phyloP scores from a whole-genome alignment of 352 stramenopile genomes.

The Pythium myriotylum region DNA sequence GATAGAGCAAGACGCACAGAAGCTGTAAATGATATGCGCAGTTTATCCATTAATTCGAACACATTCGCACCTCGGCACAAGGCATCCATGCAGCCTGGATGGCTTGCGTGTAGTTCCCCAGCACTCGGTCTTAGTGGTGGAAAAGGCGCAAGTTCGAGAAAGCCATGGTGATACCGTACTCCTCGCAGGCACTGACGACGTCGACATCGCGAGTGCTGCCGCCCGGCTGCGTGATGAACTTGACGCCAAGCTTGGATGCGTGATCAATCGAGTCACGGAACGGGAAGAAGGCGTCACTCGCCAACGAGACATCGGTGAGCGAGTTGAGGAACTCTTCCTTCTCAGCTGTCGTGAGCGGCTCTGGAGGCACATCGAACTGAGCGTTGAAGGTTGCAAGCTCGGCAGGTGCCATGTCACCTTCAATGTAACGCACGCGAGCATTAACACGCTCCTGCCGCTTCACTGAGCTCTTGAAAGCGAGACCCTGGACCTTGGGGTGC shows the following conservation, averaged over 20 bases:
- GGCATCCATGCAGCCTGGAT: too few species aligned
- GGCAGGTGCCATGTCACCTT: conserved; percentile 97
- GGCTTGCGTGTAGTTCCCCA: conserved; percentile 2
- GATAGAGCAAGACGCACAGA: conserved; percentile 24
- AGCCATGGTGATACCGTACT: conserved; percentile 99
- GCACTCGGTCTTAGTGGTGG: conserved; percentile 93
- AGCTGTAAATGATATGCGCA: neutral
- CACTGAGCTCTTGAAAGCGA: conserved; percentile 97
- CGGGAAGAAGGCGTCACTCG: conserved; percentile 99
- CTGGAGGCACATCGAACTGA: conserved; percentile 94
- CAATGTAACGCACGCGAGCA: conserved; percentile 99
- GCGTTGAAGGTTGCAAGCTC: conserved; percentile 95
- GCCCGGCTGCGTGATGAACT: conserved; percentile 97
- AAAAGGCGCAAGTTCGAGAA: conserved; percentile 99
- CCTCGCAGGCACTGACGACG: conserved; percentile 94
- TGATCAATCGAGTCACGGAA: conserved; percentile 99
- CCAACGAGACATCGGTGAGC: conserved; percentile 93
- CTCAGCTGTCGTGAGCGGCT: conserved; percentile 93
- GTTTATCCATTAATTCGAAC: too few species aligned
- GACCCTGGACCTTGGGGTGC: conserved; percentile 94
- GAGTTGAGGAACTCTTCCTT: conserved; percentile 95
- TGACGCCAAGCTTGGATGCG: conserved; percentile 93
- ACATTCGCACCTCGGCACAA: too few species aligned
- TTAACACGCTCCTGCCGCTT: conserved; percentile 99
- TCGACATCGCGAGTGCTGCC: conserved; percentile 87